Evolutionary conservation across 169 alveolate genomes (phyloP).

Genomic region (Babesia bigemina): DNA sequence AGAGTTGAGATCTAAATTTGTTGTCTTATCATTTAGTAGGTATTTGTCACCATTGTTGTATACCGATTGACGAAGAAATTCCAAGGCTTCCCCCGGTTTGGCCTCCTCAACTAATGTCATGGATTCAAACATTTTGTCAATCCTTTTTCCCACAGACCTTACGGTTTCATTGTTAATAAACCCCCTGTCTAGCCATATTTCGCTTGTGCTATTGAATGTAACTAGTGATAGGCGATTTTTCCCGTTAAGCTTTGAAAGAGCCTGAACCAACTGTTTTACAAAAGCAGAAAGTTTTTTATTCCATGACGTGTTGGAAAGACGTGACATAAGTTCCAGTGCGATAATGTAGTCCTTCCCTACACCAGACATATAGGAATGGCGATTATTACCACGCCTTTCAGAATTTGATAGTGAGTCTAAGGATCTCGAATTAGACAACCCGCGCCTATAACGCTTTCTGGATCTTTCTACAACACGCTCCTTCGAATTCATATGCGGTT

Average conservation of each 20-base stretch:
- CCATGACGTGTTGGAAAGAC: conserved; percentile 31
- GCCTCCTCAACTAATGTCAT: not conserved
- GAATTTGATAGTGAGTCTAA: not conserved
- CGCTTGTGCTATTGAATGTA: conserved; percentile 8
- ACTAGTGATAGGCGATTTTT: conserved; percentile 32
- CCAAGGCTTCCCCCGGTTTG: conserved; percentile 52
- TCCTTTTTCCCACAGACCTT: not conserved
- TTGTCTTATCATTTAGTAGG: conserved; percentile 7
- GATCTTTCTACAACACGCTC: too few relatives aligned
- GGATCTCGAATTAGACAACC: too few relatives aligned
- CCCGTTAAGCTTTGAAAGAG: conserved; percentile 7
- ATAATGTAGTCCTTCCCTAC: conserved; percentile 52
- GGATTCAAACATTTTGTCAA: conserved; percentile 42
- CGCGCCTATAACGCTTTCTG: too few relatives aligned
- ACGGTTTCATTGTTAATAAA: not conserved
- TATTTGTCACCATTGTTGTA: conserved; percentile 20
- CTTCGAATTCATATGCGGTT: too few relatives aligned
- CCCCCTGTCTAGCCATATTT: not conserved
- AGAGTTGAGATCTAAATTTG: conserved; percentile 7
- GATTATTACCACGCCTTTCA: conserved; percentile 2
- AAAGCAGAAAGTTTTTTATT: conserved; percentile 18
- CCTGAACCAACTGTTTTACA: conserved; percentile 11
- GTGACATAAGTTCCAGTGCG: conserved; percentile 33
- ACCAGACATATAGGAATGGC: not conserved
- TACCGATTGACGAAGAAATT: conserved; percentile 23